Conservation (phyloP, 306 rosid genomes). For the Citrullus amarus region DNA sequence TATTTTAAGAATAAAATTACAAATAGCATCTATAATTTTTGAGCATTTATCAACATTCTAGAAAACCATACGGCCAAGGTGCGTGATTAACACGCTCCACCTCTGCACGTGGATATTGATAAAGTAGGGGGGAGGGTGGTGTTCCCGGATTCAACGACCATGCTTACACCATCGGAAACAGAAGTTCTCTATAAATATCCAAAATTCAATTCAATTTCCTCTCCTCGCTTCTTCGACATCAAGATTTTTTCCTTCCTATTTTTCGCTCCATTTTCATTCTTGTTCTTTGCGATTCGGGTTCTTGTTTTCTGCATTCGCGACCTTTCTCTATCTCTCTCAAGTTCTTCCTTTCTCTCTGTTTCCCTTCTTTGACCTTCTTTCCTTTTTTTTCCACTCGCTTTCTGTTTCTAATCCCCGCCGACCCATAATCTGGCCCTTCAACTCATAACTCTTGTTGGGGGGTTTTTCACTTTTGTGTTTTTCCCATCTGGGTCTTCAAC, state of each 20-base stretch:
- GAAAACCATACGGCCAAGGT: no score
- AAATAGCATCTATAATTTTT: no score
- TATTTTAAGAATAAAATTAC: no score
- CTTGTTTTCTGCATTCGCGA: background rate
- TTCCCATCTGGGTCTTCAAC: background rate
- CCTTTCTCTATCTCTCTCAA: background rate
- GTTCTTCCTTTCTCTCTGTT: background rate
- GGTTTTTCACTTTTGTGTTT: background rate
- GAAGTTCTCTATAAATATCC: conserved; percentile 7
- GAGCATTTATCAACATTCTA: no score
- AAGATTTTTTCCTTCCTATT: background rate
- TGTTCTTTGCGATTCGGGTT: conserved; percentile 1
- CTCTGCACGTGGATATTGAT: background rate
- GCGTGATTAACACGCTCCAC: background rate
- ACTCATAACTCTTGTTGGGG: background rate
- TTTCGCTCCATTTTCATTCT: background rate
- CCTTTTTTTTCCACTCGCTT: background rate
- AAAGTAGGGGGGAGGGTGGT: background rate
- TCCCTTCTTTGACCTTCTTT: conserved; percentile 16
- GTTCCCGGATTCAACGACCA: conserved; percentile 14
- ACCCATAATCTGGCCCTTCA: background rate
- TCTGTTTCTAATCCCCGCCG: background rate
- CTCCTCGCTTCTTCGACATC: conserved; percentile 6
- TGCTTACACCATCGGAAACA: conserved; percentile 4
- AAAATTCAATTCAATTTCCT: background rate